Base-by-base conservation (phyloP, 148 eudicot species). In the Gaultheria prostrata region DNA sequence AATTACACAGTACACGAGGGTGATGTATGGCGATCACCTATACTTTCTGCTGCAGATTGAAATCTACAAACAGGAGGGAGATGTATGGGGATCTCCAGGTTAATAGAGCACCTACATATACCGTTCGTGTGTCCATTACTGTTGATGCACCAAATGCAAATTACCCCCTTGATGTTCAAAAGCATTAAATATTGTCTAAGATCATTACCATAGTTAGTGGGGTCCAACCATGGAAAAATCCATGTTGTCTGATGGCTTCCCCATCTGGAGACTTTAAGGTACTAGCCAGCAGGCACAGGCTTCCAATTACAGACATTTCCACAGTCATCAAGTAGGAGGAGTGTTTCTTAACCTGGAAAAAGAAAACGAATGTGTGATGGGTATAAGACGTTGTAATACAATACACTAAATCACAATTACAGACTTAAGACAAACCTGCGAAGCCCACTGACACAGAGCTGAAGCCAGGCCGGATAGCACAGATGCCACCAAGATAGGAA, bases 361-460 rank as follows among this genome's bases (percentile, higher is more conserved):
- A 26, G 59, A 21, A 79, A 39, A 39, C 48, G 13, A 50, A 49
- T 17, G 15, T 39, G 12, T 30, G 14, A 32, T 21, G n/a, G 72
- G 28, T 13, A 26, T 70, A 63, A 43, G 20, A 45, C 70, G 33
- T 30, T 43, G 18, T 77, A 67, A 77, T 24, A 82, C 5, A 48
- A 48, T 17, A 39, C 43, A 39, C 43, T 5, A 79, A 30, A 54
- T 61, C 28, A 45, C 65, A 75, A 45, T 11, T 12, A 81, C 17
- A 18, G 73, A 84, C 65, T 78, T 89, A 61, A 79, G 82, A 85
- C 73, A 87, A 94, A 94, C 99, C 97, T 97, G 99, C 85, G 99
- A 94, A 81, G 99, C 99, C 99, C 99, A 97, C 84, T 97, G 99
- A 87, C 99, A 97, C 82, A 97, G 87, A 81, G 99, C 86, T 81